These are phyloP conservation scores for Leccinum variicolor DNA, from an alignment of 768 basidiomycete genomes.

Conservation along the genomic window DNA sequence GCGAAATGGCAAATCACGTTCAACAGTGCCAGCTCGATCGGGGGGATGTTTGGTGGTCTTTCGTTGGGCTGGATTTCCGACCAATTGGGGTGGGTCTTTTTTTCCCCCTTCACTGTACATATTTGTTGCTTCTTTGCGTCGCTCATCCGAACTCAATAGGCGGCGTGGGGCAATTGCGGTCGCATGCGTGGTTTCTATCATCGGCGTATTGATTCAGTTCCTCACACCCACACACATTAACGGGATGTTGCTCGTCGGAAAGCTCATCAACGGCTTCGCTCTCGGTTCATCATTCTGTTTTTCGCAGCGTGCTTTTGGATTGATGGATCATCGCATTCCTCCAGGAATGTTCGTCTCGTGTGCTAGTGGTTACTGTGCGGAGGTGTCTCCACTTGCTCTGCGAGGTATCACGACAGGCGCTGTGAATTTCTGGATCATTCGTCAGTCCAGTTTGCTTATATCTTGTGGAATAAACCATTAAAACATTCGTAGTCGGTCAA, in stretches of 20 bases:
- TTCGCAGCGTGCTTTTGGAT: background rate
- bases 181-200: constrained; percentile 19
- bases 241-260: constrained; percentile 22
- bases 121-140: too few relatives aligned
- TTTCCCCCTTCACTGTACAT: background rate
- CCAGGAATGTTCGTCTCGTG: constrained; percentile 24
- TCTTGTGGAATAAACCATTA: too few relatives aligned
- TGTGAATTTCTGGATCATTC: too few relatives aligned
- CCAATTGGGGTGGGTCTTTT: constrained; percentile 11
- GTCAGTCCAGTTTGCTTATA: too few relatives aligned
- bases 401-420: too few relatives aligned
- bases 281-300: constrained; percentile 12
- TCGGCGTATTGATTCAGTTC: constrained; percentile 25
- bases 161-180: constrained; percentile 24
- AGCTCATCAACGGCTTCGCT: constrained; percentile 25
- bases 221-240: constrained; percentile 22
- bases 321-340: background rate
- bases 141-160: constrained; percentile 3
- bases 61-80: constrained; percentile 23
- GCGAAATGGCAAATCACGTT: constrained; percentile 30
- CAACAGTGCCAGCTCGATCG: constrained; percentile 23
- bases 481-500: too few relatives aligned
- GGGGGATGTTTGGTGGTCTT: constrained; percentile 27
- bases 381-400: too few relatives aligned
- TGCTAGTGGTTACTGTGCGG: constrained; percentile 14